Base-by-base conservation (phyloP, 2,329 filamentous ascomycete species). In the Diaporthe humulicola region DNA sequence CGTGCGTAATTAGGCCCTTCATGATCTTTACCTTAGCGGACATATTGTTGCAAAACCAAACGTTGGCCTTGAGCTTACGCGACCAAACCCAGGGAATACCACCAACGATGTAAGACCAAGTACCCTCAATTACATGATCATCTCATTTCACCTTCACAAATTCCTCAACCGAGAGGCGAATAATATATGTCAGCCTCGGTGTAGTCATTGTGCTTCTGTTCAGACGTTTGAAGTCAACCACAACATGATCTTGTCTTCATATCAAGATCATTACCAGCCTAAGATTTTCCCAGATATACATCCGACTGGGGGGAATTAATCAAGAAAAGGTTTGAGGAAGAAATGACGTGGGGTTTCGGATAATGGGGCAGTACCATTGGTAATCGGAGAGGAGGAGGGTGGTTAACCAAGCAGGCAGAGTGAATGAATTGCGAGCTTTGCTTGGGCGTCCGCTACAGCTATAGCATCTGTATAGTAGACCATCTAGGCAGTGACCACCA, bases 161-260 rank as follows among this genome's bases (percentile, higher is more conserved):
- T 56, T 30, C 25, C 61, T 28, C 12, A 54, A 30, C 50, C 14
- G 25, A 19, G 83, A 77, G 78, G 77, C 74, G 69, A 50, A 86
- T 79, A 73, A 84, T 80, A 76, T 84, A 85, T 78, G 83, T 83
- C 19, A 84, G 75, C 71, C 85, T 82, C 28, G 84, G 78, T 42
- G 75, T 76, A 17, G 81, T 81, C 71, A 80, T 82, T 30, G 79
- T 76, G 66, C 85, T 83, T 10, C 79, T 80, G 61, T 80, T 60
- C 22, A 81, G 52, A 2, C 81, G 81, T 56, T 79, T 79, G 73
- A 85, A 85, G 64, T 85, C 80, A 0, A 85, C 79, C 5, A 84
- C 60, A 6, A 85, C 76, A 19, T 81, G 80, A 28, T 82, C 79
- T 77, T n/a, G n/a, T n/a, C n/a, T 84, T 85, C n/a, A 85, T 83